Base-by-base conservation (phyloP, 345 rosid species). In the Pseudoturritis turrita region DNA sequence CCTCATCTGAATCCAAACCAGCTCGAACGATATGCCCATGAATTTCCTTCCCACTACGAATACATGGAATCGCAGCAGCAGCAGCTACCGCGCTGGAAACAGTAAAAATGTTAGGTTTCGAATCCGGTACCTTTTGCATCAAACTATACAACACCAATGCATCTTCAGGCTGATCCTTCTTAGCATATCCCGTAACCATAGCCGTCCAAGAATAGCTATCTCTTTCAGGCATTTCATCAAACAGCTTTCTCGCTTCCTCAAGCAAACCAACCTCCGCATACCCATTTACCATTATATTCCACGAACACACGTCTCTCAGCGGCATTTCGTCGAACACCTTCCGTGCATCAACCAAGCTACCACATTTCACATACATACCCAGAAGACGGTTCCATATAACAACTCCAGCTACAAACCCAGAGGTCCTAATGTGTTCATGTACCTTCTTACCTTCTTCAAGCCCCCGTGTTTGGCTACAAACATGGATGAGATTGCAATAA, bases 201-300 rank as follows among this genome's bases (percentile, higher is more conserved):
- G 91, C 92, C 0, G 89, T 93, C 97, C 97, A 93, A 11, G 98
- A 90, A 68, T 90, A 93, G 51, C 88, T 82, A 72, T 90, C 97
- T 72, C 87, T 83, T 33, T 85, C 80, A 33, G 92, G 80, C 97
- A 93, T 93, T 83, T 83, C 83, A 80, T 93, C 92, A 26, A 93
- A 93, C 81, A 89, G 5, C 29, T 78, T 78, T 31, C 88, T 81
- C 3, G 96, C 93, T 29, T 87, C 79, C 2, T 79, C 70, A 22
- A 93, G 56, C 60, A 72, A 73, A 28, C 96, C 92, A 21, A 11
- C 51, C 55, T 77, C 87, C 4, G 81, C 84, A 55, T 80, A 90
- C 18, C 88, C 96, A 17, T 83, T 85, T 0, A 90, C 81, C 88
- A 89, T 76, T 39, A 88, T 74, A 40, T 90, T 93, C 91, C 93